Percentiles rank a stretch among this genome's conserved stretches.
phyloP scores from a whole-genome alignment of 2,329 filamentous ascomycete genomes.

The Lecanoromycetidae sp. region DNA sequence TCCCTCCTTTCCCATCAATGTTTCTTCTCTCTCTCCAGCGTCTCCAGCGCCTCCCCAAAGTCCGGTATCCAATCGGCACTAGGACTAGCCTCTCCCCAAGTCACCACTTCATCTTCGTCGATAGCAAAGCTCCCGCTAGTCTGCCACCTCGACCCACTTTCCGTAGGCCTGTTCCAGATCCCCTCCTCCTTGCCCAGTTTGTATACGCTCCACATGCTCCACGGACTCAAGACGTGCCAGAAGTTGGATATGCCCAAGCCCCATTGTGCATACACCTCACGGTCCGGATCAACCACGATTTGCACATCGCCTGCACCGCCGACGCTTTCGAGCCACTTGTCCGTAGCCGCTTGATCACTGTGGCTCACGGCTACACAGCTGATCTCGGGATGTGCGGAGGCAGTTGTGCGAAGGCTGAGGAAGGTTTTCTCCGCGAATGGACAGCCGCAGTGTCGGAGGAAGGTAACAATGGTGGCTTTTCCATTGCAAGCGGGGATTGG shows the following conservation, averaged over 20 bases:
- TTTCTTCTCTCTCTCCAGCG: conserved; percentile 12
- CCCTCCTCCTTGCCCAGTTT: conserved; percentile 49
- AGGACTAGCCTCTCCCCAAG: conserved; percentile 38
- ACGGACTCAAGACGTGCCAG: conserved; percentile 51
- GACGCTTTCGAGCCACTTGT: conserved; percentile 45
- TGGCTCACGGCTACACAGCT: conserved; percentile 54
- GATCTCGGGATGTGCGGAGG: conserved; percentile 38
- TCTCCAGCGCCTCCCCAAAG: conserved; percentile 37
- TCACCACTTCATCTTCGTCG: conserved; percentile 40
- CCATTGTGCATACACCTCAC: conserved; percentile 52
- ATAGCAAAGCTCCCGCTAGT: conserved; percentile 53
- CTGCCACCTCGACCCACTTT: conserved; percentile 59
- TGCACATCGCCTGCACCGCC: conserved; percentile 46
- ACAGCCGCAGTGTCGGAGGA: conserved; percentile 62
- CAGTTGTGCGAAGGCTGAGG: conserved; percentile 40
- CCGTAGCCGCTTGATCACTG: conserved; percentile 40
- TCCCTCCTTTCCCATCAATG: not conserved
- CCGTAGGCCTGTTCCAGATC: conserved; percentile 53
- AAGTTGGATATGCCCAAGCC: conserved; percentile 50
- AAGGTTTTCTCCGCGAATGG: conserved; percentile 62
- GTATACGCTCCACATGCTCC: conserved; percentile 45
- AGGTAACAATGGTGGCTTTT: conserved; percentile 51
- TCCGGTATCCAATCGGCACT: conserved; percentile 44
- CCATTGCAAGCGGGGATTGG: conserved; percentile 37
- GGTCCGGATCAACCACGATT: conserved; percentile 48